Conservation (phyloP, 768 basidiomycete species). For the Suillus cothurnatus region DNA sequence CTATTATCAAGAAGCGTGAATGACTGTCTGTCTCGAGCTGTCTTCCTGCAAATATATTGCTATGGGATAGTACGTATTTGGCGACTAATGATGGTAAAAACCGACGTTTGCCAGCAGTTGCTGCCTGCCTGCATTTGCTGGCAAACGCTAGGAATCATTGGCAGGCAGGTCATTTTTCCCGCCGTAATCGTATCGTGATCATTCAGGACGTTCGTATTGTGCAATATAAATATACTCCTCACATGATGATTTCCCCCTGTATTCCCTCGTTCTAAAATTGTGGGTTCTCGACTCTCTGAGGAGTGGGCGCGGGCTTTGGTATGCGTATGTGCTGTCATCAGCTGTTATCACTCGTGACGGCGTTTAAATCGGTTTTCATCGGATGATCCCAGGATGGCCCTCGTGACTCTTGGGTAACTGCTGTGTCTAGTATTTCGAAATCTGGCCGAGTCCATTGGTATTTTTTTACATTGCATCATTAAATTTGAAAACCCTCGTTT, state of each 20-base stretch:
- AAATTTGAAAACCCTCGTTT: not conserved
- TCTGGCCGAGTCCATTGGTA: not conserved
- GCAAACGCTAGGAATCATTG: not conserved
- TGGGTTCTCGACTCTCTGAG: not conserved
- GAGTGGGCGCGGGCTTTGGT: not conserved
- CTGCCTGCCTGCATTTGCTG: not conserved
- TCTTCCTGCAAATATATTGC: not conserved
- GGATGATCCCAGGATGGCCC: not conserved
- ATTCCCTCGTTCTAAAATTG: slow-evolving; percentile 9
- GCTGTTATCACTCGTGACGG: not conserved
- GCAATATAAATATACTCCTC: not conserved
- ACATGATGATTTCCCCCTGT: not conserved
- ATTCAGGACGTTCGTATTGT: not conserved
- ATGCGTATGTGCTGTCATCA: not conserved
- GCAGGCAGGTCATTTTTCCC: not conserved
- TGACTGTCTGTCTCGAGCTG: not conserved
- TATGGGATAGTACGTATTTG: not conserved
- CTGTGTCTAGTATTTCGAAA: not conserved
- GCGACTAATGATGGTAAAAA: not conserved
- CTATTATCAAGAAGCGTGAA: not conserved
- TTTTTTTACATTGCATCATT: not conserved
- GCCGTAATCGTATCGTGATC: not conserved
- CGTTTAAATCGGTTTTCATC: not conserved
- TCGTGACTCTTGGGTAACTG: not conserved
- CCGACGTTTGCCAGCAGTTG: not conserved